Base-by-base conservation (phyloP, 768 basidiomycete genomes). In the Plicaturopsis crispa region DNA sequence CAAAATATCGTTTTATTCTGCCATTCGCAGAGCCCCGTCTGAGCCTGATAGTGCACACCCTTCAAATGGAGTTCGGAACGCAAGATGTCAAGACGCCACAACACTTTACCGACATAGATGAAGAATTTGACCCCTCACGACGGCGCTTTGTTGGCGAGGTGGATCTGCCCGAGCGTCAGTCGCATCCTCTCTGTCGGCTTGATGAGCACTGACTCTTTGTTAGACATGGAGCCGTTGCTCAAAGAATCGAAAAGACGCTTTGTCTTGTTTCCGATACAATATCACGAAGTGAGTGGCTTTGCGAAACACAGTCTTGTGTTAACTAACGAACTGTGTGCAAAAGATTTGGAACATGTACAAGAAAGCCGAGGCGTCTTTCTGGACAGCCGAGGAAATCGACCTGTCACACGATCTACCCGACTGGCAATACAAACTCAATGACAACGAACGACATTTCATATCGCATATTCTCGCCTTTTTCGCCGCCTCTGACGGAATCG, bases 251-350 rank as follows among this genome's bases (percentile, higher is more conserved):
- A 72, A 39, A 66, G 71, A 36, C 69, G 82, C 18, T 84, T 85
- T 45, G 81, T 84, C 3, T 62, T 85, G 20, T 84, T 84, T 53
- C 82, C 82, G 1, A 85, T 84, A 41, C 72, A 81, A 48, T 84
- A 83, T 48, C 66, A 75, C 45, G 80, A 84, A 58, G 82, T 80
- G 41, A 44, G 0, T 10, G 2, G 4, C 6, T 16, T 3, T 13
- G 10, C 10, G 8, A 36, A 5, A 16, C 1, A n/a, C 5, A n/a
- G 5, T n/a, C 13, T 14, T 19, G 6, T 16, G 4, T 37, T 14
- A 6, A 17, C 19, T 8, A 36, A 4, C 21, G 16, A 18, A 43
- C 24, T 26, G 24, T 41, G 13, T 41, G 32, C 18, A 11, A 21
- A 46, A 79, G 76, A 76, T 80, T 45, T 80, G 78, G 78, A 68